These are phyloP conservation scores for Alloteropsis angusta DNA, from an alignment of 202 grass and related monocot species.

Conservation along the genomic window DNA sequence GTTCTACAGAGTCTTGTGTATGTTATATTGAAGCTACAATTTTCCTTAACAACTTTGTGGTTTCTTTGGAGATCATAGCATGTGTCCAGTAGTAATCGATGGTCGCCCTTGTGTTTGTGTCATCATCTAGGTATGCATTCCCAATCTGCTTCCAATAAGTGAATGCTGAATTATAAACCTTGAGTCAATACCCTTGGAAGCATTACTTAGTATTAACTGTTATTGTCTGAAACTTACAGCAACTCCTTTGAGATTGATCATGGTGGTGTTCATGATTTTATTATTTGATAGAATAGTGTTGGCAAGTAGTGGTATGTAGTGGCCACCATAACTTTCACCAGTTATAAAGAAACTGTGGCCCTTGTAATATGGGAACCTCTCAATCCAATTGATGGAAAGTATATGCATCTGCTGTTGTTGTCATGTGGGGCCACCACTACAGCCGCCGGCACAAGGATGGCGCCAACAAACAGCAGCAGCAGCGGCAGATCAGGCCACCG, in stretches of 20 bases:
- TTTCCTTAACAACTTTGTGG: slow-evolving; percentile 22
- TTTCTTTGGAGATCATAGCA: slow-evolving; percentile 43
- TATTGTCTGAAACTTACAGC: slow-evolving; percentile 27
- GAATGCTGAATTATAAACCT: not conserved
- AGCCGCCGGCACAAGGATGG: too few species aligned
- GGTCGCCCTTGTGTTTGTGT: slow-evolving; percentile 31
- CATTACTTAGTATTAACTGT: not conserved
- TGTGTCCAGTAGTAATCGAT: slow-evolving; percentile 47
- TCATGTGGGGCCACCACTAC: too few species aligned
- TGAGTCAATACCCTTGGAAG: not conserved
- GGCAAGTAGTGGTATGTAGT: slow-evolving; percentile 51
- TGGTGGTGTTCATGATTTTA: slow-evolving; percentile 4
- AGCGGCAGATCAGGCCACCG: too few species aligned
- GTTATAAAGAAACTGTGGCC: slow-evolving; percentile 35
- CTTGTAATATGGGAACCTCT: slow-evolving; percentile 51
- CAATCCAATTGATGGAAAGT: slow-evolving; percentile 41
- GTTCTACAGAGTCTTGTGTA: slow-evolving; percentile 5
- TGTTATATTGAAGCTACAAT: slow-evolving; percentile 34
- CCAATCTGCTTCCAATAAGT: slow-evolving; percentile 26
- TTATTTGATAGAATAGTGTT: slow-evolving; percentile 32
- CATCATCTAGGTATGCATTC: slow-evolving; percentile 39
- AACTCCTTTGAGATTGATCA: slow-evolving; percentile 46
- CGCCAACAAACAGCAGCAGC: too few species aligned
- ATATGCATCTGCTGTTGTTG: slow-evolving; percentile 42
- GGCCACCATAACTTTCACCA: slow-evolving; percentile 43